Conservation (phyloP, 2,329 filamentous ascomycete genomes). For the Cladophialophora carrionii region DNA sequence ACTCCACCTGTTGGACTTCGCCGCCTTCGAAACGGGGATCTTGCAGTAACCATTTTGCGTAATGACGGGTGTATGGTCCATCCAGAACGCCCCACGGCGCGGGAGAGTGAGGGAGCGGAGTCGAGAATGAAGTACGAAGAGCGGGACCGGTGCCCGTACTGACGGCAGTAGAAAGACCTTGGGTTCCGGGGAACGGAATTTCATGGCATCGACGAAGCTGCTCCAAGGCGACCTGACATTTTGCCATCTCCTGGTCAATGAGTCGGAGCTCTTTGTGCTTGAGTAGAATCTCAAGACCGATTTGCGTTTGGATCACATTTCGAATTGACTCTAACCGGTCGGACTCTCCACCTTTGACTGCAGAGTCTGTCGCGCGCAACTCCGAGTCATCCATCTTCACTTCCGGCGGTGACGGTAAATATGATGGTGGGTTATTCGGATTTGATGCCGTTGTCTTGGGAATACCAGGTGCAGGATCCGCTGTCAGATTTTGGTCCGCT, state of each 20-base stretch:
- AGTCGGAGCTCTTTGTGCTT: slow-evolving; percentile 94
- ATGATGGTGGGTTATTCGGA: slow-evolving; percentile 32
- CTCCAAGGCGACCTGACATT: slow-evolving; percentile 90
- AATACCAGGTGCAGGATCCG: background rate
- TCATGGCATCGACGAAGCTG: slow-evolving; percentile 90
- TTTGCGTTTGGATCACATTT: slow-evolving; percentile 79
- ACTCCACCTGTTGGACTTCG: slow-evolving; percentile 41
- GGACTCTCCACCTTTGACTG: slow-evolving; percentile 16
- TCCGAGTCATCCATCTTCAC: slow-evolving; percentile 34
- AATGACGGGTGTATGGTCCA: slow-evolving; percentile 91
- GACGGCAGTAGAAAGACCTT: slow-evolving; percentile 69
- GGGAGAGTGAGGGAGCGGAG: slow-evolving; percentile 66
- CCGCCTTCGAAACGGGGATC: slow-evolving; percentile 81
- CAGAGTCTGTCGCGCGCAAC: slow-evolving; percentile 38
- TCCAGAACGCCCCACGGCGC: slow-evolving; percentile 88
- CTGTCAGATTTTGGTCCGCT: slow-evolving; percentile 2
- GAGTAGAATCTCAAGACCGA: slow-evolving; percentile 86
- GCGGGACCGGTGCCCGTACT: slow-evolving; percentile 74
- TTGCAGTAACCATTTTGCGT: slow-evolving; percentile 91
- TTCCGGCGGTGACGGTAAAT: slow-evolving; percentile 27
- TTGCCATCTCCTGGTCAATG: slow-evolving; percentile 94
- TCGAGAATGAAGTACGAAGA: slow-evolving; percentile 30
- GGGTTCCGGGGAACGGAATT: slow-evolving; percentile 81
- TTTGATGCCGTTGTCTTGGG: slow-evolving; percentile 3
- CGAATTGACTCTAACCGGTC: slow-evolving; percentile 53